Conservation (phyloP, 192 early-diverging fungal species). For the Coemansia sp. region DNA sequence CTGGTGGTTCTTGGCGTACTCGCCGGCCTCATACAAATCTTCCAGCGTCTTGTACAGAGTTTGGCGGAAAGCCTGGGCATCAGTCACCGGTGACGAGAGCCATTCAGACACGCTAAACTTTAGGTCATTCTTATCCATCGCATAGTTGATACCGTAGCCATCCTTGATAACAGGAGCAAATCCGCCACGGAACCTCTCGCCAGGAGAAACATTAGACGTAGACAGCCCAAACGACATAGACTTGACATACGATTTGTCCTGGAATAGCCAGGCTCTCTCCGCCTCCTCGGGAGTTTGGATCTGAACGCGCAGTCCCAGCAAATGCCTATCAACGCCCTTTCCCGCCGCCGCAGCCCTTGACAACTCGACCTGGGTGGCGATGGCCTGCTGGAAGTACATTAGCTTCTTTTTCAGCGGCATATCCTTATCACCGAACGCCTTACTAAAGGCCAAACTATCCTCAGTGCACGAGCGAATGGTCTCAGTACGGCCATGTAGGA, state of each 20-base stretch:
- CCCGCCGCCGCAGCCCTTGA: slow-evolving; percentile 78
- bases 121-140: slow-evolving; percentile 64
- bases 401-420: slow-evolving; percentile 53
- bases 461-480: slow-evolving; percentile 81
- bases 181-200: slow-evolving; percentile 70
- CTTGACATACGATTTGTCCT: slow-evolving; percentile 75
- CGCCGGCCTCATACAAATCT: slow-evolving; percentile 44
- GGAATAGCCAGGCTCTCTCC: slow-evolving; percentile 72
- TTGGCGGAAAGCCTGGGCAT: slow-evolving; percentile 61
- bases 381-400: slow-evolving; percentile 64
- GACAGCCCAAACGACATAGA: slow-evolving; percentile 84
- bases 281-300: slow-evolving; percentile 65
- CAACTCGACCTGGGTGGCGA: slow-evolving; percentile 69
- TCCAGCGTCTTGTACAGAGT: slow-evolving; percentile 58
- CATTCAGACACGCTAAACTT: slow-evolving; percentile 73
- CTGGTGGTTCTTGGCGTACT: slow-evolving; percentile 22
- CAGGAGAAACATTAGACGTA: slow-evolving; percentile 78
- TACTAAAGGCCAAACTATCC: slow-evolving; percentile 78
- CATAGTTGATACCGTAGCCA: slow-evolving; percentile 90
- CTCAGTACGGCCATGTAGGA: slow-evolving; percentile 89
- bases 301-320: slow-evolving; percentile 80
- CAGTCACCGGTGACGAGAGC: slow-evolving; percentile 59
- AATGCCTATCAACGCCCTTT: slow-evolving; percentile 88
- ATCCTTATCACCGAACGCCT: slow-evolving; percentile 73
- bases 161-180: slow-evolving; percentile 86